Base-by-base conservation (phyloP, 371 early-diverging fungal species). In the Parasitella parasitica region DNA sequence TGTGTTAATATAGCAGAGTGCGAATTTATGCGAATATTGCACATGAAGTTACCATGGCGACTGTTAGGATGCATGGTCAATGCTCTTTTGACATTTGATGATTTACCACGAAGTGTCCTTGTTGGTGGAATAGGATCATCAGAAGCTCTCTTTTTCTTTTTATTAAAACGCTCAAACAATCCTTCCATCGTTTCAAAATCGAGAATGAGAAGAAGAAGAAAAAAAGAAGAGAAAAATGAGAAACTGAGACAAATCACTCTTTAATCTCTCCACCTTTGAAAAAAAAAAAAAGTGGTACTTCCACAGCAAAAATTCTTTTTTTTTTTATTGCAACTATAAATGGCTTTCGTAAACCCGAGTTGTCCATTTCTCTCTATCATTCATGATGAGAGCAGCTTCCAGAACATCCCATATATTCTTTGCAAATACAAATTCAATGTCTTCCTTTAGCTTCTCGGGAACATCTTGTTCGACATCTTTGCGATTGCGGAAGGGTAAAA, bases 361-460 rank as follows among this genome's bases (percentile, higher is more conserved):
- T 37, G 38, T 61, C 76, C 61, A 76, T 54, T 37, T 65, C 22
- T 61, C 66, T 28, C 49, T 49, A 28, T 64, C 43, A 37, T 66
- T 69, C 32, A 65, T 57, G 9, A 67, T 74, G 62, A 88, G 84
- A 12, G 87, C 87, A 13, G 83, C 82, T 27, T 77, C 73, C 26
- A 94, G 66, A 1, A 90, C 92, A 51, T 94, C 89, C 72, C 81
- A 83, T 11, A 92, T 77, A 8, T 79, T 86, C 56, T 85, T 82
- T 6, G 81, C 91, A 71, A 84, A 91, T 3, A 86, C 80, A 78
- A 92, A 87, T 54, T 89, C 83, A 50, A 92, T 86, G n/a, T 91
- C 88, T 2, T 80, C 68, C 32, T 76, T 73, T 7, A 90, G 84
- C 41, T 83, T 84, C 3, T 68, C 74, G 6, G 92, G 94, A 6